Base-by-base conservation (phyloP, 441 rosid genomes). In the Populus hybrid region DNA sequence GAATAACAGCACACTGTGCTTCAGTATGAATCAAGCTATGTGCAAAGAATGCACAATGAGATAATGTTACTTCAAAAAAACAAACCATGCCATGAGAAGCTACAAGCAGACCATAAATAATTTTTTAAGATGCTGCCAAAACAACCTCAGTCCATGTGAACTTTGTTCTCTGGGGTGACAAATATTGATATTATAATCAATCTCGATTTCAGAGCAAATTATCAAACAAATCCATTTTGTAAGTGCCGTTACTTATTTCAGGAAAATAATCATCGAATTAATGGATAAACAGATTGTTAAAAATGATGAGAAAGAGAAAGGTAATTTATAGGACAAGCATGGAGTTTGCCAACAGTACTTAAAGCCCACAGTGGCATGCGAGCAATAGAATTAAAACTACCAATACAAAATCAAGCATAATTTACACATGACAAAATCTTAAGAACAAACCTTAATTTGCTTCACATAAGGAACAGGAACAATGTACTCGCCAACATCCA, bases 381-480 rank as follows among this genome's bases (percentile, higher is more conserved):
- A 72, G 71, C 40, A 68, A 79, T 32, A 35, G 68, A 69, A 24
- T 11, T 21, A n/a, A 75, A 18, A 40, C 57, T 68, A 66, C 69
- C 24, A 12, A 57, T 50, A 73, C 21, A 30, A 50, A 50, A 57
- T 64, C 70, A 42, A 57, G n/a, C 64, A 70, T 63, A 64, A 20
- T 9, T 38, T 38, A 63, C 76, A 77, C 18, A 63, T 74, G 67
- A 72, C 34, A 30, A 30, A 30, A 57, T 73, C 50, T 23, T 7
- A 21, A 69, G 69, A 69, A 83, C 90, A 74, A 84, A 95, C 99
- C 98, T 96, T 96, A 72, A 96, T 91, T 96, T 96, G 99, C 88
- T 96, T 96, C 72, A 96, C 98, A 74, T 93, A 87, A 73, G 99
- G 99, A 84, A 96, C 95, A 79, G 99, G 98, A 82, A 96, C 98